A percentile compares a stretch with the other conserved stretches of the same genome.
These are phyloP conservation scores for Taiwanofungus camphoratus DNA, from an alignment of 1,284 basidiomycete genomes.

Conservation along the genomic window DNA sequence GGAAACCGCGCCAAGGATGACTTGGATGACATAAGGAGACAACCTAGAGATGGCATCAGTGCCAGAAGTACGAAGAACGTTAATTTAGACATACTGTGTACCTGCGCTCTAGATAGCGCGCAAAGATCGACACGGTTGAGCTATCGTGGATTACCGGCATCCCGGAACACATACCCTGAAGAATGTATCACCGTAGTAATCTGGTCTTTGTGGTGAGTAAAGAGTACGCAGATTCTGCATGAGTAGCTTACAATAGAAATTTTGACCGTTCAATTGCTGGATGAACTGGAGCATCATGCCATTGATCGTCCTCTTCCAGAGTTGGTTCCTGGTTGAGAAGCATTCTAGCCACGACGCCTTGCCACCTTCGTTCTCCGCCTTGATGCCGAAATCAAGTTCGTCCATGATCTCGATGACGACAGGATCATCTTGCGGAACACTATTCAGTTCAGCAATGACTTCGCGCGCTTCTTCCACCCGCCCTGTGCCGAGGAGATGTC, in stretches of 20 bases:
- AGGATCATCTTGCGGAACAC: constrained; percentile 53
- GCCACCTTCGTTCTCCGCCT: constrained; percentile 68
- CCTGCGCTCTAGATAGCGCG: constrained; percentile 7
- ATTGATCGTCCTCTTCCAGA: constrained; percentile 70
- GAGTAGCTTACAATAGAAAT: constrained; percentile 57
- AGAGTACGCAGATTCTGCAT: too few relatives aligned
- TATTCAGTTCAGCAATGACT: constrained; percentile 65
- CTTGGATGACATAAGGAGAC: constrained; percentile 67
- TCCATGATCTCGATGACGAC: constrained; percentile 58
- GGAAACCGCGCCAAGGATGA: constrained; percentile 65
- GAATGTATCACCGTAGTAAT: constrained; percentile 81
- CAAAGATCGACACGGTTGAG: too few relatives aligned
- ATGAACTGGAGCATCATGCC: constrained; percentile 82
- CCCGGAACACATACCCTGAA: constrained; percentile 49
- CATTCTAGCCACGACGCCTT: constrained; percentile 78
- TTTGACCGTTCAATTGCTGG: constrained; percentile 74
- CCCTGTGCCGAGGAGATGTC: constrained; percentile 56
- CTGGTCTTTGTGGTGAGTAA: constrained; percentile 26
- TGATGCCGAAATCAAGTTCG: constrained; percentile 67
- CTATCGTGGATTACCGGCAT: not conserved
- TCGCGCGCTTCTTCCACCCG: constrained; percentile 47
- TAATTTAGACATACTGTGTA: too few relatives aligned
- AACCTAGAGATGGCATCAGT: too few relatives aligned
- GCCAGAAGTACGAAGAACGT: too few relatives aligned
- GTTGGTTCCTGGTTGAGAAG: constrained; percentile 61